Conservation (phyloP, 768 basidiomycete genomes). For the Leccinum olivaceopallidum region DNA sequence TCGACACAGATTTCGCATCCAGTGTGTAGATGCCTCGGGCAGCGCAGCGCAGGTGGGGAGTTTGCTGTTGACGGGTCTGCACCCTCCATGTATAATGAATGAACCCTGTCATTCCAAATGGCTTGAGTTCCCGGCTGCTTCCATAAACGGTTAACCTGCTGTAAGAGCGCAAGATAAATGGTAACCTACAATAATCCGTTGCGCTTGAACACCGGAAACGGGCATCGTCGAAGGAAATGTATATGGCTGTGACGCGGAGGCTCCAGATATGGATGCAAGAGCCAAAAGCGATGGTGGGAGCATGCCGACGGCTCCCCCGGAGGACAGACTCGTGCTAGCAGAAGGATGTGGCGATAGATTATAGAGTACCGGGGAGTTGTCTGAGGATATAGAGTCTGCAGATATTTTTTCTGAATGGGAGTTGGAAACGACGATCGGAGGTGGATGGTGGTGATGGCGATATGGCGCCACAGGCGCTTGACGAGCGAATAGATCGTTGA, state of each 20-base stretch:
- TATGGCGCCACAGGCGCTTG: slow-evolving; percentile 50
- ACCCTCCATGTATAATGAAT: slow-evolving; percentile 57
- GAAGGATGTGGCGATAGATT: slow-evolving; percentile 29
- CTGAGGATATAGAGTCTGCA: slow-evolving; percentile 23
- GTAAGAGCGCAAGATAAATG: not conserved
- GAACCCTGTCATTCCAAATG: slow-evolving; percentile 42
- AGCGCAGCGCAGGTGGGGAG: slow-evolving; percentile 62
- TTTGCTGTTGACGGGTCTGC: slow-evolving; percentile 62
- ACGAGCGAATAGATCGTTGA: slow-evolving; percentile 82
- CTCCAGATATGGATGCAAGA: slow-evolving; percentile 33
- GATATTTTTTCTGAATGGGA: slow-evolving; percentile 29
- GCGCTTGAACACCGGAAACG: slow-evolving; percentile 8
- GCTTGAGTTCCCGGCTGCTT: slow-evolving; percentile 22
- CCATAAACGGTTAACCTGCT: not conserved
- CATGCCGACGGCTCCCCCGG: slow-evolving; percentile 17
- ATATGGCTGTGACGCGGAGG: slow-evolving; percentile 9
- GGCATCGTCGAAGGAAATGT: slow-evolving; percentile 8
- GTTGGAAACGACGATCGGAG: slow-evolving; percentile 34
- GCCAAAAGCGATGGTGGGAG: slow-evolving; percentile 30
- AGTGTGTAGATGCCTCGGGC: slow-evolving; percentile 71
- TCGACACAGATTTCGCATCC: slow-evolving; percentile 79
- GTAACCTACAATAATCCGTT: slow-evolving; percentile 16
- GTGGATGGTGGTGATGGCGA: slow-evolving; percentile 36
- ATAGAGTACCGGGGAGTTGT: slow-evolving; percentile 23
- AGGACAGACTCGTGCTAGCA: slow-evolving; percentile 20